Conservation (phyloP, 345 rosid genomes). For the Corymbia maculata region DNA sequence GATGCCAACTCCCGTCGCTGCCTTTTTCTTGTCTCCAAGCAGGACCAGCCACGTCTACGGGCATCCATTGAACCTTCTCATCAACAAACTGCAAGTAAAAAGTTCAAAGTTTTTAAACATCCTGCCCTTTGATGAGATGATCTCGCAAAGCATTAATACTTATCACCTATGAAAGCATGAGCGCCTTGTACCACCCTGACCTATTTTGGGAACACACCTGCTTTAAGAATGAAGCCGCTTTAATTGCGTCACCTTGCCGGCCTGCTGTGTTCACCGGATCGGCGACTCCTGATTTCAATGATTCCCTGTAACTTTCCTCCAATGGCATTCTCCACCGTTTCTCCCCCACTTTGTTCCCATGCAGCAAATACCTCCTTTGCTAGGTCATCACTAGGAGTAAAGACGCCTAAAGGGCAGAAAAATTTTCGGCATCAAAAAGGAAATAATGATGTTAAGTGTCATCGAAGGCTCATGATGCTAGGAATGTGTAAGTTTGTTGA, state of each 20-base stretch:
- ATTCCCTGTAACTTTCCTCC: conserved; percentile 93
- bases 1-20: conserved; percentile 81
- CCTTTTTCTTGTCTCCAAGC: conserved; percentile 86
- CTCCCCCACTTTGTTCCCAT: conserved; percentile 69
- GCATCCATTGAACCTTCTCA: conserved; percentile 96
- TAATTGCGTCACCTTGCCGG: conserved; percentile 78
- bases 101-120: not conserved
- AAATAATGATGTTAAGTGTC: not conserved
- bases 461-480: not conserved
- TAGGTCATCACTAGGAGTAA: conserved; percentile 77
- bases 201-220: conserved; percentile 30
- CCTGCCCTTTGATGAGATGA: not conserved
- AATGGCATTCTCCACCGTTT: conserved; percentile 94
- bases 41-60: conserved; percentile 91
- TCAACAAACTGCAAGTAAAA: conserved; percentile 53
- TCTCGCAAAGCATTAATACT: not conserved
- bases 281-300: conserved; percentile 87
- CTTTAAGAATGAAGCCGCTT: conserved; percentile 89
- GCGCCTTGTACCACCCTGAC: not conserved
- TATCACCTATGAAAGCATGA: not conserved
- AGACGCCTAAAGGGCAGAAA: conserved; percentile 37
- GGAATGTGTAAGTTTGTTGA: not conserved
- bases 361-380: conserved; percentile 74
- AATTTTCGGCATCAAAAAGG: not conserved
- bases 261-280: conserved; percentile 90